phyloP scores from a whole-genome alignment of 139 green algal species.

The Auxenochlorella pyrenoidosa region DNA sequence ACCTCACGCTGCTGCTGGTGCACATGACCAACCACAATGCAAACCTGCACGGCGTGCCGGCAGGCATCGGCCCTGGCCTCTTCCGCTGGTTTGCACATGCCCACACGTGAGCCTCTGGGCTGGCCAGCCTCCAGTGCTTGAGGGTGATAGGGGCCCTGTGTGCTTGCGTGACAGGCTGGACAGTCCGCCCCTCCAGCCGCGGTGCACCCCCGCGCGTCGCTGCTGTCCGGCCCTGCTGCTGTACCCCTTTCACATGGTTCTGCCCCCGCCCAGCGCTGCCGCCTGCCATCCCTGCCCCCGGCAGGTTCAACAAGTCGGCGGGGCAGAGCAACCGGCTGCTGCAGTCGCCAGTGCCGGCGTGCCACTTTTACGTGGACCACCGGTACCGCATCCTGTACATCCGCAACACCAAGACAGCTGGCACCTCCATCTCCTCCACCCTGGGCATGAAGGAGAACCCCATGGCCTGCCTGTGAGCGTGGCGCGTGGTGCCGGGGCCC shows the following conservation, averaged over 20 bases:
- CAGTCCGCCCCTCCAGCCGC: too few relatives aligned
- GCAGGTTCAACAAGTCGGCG: conserved; percentile 9
- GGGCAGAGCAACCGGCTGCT: conserved; percentile 9
- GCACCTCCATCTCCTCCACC: not conserved
- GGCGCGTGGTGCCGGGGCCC: too few relatives aligned
- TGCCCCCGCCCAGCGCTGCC: not conserved
- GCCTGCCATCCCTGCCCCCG: not conserved
- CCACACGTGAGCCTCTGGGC: not conserved
- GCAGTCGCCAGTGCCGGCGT: conserved; percentile 27
- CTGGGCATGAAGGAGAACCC: conserved; percentile 37
- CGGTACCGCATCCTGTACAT: conserved; percentile 11
- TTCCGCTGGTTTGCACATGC: conserved; percentile 23
- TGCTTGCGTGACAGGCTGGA: not conserved
- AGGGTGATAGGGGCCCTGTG: not conserved
- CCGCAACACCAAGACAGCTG: conserved; percentile 25
- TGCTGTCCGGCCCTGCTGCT: not conserved
- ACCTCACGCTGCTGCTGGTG: not conserved
- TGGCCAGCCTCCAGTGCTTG: not conserved
- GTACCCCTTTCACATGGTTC: not conserved
- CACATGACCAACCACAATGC: conserved; percentile 32
- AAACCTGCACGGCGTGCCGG: conserved; percentile 18
- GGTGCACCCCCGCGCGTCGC: not conserved
- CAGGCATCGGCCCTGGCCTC: not conserved
- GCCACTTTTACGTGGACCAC: conserved; percentile 34
- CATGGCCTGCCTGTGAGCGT: not conserved